Evolutionary conservation across 805 yeast species (phyloP).

Genomic region (Saccharomycopsis capsularis): DNA sequence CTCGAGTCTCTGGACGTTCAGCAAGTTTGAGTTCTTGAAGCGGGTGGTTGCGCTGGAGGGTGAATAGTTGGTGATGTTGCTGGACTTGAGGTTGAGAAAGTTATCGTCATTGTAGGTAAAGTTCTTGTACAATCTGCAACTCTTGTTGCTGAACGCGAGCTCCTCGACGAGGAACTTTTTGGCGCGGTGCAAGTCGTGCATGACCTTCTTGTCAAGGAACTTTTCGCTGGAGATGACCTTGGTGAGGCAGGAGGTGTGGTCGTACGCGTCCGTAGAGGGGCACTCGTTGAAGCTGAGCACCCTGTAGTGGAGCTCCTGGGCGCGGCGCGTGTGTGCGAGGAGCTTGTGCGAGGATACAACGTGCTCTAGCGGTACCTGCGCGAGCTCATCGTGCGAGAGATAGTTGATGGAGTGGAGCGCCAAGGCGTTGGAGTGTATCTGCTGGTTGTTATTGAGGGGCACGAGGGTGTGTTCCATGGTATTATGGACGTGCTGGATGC

Average conservation of each 20-base stretch:
- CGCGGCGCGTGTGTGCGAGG: too few relatives aligned
- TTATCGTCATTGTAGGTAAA: slow-evolving; percentile 15
- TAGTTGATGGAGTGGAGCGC: not conserved
- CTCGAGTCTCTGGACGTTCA: slow-evolving; percentile 4
- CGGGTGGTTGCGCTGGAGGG: not conserved
- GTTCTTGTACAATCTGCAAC: not conserved
- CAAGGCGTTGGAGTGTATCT: not conserved
- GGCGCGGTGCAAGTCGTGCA: not conserved
- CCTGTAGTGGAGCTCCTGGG: not conserved
- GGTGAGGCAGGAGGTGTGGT: not conserved
- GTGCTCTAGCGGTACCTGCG: not conserved
- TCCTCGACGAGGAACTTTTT: not conserved
- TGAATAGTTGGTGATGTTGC: slow-evolving; percentile 8
- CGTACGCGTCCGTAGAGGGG: not conserved
- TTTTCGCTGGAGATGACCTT: not conserved
- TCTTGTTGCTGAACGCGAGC: not conserved
- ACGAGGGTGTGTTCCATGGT: not conserved
- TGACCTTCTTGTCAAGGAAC: not conserved
- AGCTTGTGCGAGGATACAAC: not conserved
- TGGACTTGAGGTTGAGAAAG: slow-evolving; percentile 8
- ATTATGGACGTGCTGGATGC: not conserved
- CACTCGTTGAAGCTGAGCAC: not conserved
- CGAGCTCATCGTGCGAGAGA: not conserved
- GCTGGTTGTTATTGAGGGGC: not conserved
- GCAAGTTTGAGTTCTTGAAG: slow-evolving; percentile 9